These are phyloP conservation scores for Salvia hispanica DNA, from an alignment of 257 asterid species.

Conservation along the genomic window DNA sequence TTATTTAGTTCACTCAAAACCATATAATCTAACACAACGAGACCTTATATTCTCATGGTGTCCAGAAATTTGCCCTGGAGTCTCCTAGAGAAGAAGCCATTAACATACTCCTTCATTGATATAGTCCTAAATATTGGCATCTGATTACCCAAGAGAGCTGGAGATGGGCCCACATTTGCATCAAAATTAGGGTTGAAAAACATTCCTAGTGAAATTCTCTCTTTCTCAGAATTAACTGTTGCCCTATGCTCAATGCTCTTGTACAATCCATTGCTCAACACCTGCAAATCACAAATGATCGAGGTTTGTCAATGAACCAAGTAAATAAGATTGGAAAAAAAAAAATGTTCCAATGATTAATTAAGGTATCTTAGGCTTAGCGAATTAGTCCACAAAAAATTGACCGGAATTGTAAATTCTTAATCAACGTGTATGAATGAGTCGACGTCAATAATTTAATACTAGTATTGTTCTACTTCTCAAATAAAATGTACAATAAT, in stretches of 20 bases:
- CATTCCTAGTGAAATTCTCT: constrained; percentile 60
- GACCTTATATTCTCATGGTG: constrained; percentile 37
- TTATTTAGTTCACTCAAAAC: too few species aligned
- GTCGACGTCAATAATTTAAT: background rate
- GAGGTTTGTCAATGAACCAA: background rate
- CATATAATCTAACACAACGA: too few species aligned
- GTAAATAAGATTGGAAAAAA: background rate
- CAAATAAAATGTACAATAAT: background rate
- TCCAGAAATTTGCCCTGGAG: constrained; percentile 60
- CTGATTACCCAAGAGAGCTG: constrained; percentile 28
- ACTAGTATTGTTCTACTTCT: background rate
- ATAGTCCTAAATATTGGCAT: constrained; percentile 44
- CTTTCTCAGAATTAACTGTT: constrained; percentile 53
- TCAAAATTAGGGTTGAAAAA: constrained; percentile 63
- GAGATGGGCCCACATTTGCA: constrained; percentile 55
- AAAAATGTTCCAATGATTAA: background rate
- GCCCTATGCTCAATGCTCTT: constrained; percentile 71
- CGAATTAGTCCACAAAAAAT: background rate
- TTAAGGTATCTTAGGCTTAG: background rate
- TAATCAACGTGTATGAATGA: background rate
- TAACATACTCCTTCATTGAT: constrained; percentile 47
- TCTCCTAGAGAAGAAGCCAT: constrained; percentile 56
- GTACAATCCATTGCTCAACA: constrained; percentile 67
- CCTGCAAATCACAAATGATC: constrained; percentile 37
- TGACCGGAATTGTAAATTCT: background rate